Conservation (phyloP, 805 yeast genomes). For the Wickerhamiella dianesei region DNA sequence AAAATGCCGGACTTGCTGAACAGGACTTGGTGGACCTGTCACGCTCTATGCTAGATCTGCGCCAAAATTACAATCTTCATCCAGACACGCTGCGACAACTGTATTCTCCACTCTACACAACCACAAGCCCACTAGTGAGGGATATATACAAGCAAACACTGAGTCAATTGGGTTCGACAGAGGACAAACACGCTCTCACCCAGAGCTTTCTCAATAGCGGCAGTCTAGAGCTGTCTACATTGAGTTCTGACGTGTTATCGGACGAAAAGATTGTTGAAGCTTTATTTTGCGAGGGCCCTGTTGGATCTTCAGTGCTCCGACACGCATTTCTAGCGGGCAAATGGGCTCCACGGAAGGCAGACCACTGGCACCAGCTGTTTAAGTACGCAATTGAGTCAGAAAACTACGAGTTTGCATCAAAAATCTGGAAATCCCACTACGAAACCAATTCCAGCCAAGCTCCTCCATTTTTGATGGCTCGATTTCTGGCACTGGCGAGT, state of each 20-base stretch:
- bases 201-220: neutral
- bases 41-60: neutral
- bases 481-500: slow-evolving; percentile 5
- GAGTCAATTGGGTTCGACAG: slow-evolving; percentile 1
- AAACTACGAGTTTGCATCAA: slow-evolving; percentile 2
- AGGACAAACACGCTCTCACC: neutral
- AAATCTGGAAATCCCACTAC: slow-evolving; percentile 6
- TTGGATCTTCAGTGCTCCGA: neutral
- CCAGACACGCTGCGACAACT: slow-evolving; percentile 4
- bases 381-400: slow-evolving; percentile 1
- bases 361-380: slow-evolving; percentile 6
- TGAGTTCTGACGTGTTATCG: neutral
- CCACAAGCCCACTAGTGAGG: slow-evolving; percentile 8
- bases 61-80: slow-evolving; percentile 1
- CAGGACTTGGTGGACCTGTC: slow-evolving; percentile 6
- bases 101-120: slow-evolving; percentile 3
- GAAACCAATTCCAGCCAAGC: neutral
- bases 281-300: neutral
- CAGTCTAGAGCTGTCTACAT: neutral
- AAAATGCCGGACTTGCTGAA: slow-evolving; percentile 4
- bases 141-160: slow-evolving; percentile 4
- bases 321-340: neutral
- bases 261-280: neutral
- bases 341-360: neutral
- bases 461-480: slow-evolving; percentile 5